Percentiles rank a stretch among this genome's conserved stretches.
Conservation (phyloP, 179 eudicot genomes). For the Camellia oleifera region DNA sequence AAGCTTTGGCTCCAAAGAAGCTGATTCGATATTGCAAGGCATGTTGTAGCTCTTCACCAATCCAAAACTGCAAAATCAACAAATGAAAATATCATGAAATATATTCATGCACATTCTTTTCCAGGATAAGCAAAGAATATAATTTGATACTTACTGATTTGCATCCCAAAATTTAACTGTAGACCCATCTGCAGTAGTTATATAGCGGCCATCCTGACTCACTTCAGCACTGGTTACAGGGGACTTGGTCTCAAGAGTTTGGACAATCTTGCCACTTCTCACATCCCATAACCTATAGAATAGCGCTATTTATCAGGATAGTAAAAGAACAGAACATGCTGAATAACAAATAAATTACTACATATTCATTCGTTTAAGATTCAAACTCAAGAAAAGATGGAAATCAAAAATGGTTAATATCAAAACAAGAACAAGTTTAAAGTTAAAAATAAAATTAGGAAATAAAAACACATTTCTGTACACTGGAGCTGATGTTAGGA, state of each 20-base stretch:
- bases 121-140: not conserved
- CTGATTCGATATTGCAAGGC: conserved; percentile 91
- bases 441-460: not conserved
- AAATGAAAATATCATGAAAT: not conserved
- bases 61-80: conserved; percentile 65
- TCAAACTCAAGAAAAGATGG: not conserved
- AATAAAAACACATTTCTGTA: not conserved
- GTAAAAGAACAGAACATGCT: not conserved
- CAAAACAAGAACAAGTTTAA: not conserved
- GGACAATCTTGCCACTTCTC: conserved; percentile 75
- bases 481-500: too few species aligned
- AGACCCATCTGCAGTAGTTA: conserved; percentile 89
- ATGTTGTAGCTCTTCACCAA: conserved; percentile 85
- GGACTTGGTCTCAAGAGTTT: conserved; percentile 84
- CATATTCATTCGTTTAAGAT: not conserved
- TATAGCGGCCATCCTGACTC: conserved; percentile 94
- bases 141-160: conserved; percentile 59
- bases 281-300: conserved; percentile 81
- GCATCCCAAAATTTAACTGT: conserved; percentile 99
- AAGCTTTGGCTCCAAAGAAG: conserved; percentile 85
- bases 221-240: conserved; percentile 97
- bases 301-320: not conserved
- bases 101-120: not conserved
- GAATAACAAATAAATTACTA: not conserved
- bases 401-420: not conserved